Evolutionary conservation across 106 monocot species (phyloP), one percentile per base, ranked within the genome.

Genomic region (Hemerocallis citrina): DNA sequence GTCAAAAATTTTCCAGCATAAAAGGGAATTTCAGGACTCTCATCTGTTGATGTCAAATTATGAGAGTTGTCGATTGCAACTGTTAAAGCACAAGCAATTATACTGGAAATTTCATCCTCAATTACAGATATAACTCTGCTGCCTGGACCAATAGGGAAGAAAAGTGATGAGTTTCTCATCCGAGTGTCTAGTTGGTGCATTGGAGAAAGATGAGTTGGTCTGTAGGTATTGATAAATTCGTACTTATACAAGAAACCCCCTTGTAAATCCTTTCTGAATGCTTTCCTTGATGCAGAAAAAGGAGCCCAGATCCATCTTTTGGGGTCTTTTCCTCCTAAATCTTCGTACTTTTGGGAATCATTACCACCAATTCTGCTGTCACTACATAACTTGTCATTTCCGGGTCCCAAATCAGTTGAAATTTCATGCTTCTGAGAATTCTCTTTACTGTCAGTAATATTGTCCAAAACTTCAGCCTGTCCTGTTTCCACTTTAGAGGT

Each of bases 61-160:
- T 30, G 31, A 6, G 66, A 67, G 49, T 72, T 66, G 25, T 73
- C 66, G 32, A 65, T 20, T 65, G 52, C 68, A 52, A 46, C 10
- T 43, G 39, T 27, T 64, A 90, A 52, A 36, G 81, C 81, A 73
- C 77, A 84, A 27, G 96, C 84, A 68, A 98, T 92, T 55, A 98
- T 72, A 64, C 91, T 98, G 10, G 96, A 88, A 65, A 98, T 60
- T 39, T 98, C 91, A 72, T 88, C 88, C 54, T 85, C 86, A 37
- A 52, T 74, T 51, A 85, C 59, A 49, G 87, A 88, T 24, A 91
- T 47, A 52, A 90, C 61, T 52, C 61, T 63, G 45, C 72, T 75
- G 65, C 85, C 74, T 15, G 77, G 33, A 25, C 78, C 68, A 46
- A 84, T 45, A 15, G 72, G 62, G 61, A 81, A 87, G 32, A 75